Evolutionary conservation across 169 alveolate species (phyloP).

Genomic region (Babesia bovis): DNA sequence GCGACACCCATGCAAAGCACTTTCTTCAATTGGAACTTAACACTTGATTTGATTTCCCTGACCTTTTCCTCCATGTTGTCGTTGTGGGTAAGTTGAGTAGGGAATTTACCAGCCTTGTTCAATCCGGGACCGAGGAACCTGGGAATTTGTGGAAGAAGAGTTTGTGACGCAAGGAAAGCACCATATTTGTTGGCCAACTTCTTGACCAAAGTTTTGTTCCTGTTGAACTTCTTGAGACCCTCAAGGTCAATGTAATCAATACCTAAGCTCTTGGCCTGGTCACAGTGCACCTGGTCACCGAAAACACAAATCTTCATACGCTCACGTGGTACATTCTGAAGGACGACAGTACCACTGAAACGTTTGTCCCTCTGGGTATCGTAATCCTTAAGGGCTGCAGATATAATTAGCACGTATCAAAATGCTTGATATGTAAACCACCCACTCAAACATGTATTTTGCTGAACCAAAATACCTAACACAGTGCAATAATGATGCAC

Average conservation of each 20-base stretch:
- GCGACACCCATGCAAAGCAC: slow-evolving; percentile 99
- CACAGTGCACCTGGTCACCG: slow-evolving; percentile 99
- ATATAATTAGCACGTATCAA: not conserved
- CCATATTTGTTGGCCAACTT: slow-evolving; percentile 94
- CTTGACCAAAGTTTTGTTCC: slow-evolving; percentile 98
- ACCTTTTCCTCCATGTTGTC: slow-evolving; percentile 95
- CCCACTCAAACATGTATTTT: too few relatives aligned
- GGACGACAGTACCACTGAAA: slow-evolving; percentile 98
- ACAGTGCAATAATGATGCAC: not conserved
- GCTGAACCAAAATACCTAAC: too few relatives aligned
- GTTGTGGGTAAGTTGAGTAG: slow-evolving; percentile 95
- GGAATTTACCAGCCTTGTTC: slow-evolving; percentile 99
- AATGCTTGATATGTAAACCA: too few relatives aligned
- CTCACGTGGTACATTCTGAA: slow-evolving; percentile 96
- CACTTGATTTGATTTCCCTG: slow-evolving; percentile 91
- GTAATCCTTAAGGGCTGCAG: slow-evolving; percentile 93
- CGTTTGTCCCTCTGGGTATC: slow-evolving; percentile 99
- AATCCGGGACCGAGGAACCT: slow-evolving; percentile 98
- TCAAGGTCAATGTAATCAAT: slow-evolving; percentile 96
- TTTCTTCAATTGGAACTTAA: slow-evolving; percentile 93
- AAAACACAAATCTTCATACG: slow-evolving; percentile 95
- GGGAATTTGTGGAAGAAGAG: slow-evolving; percentile 97
- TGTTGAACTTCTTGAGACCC: slow-evolving; percentile 97
- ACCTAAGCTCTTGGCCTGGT: slow-evolving; percentile 94
- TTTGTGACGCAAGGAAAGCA: slow-evolving; percentile 98